phyloP scores from a whole-genome alignment of 768 basidiomycete species.

The Symmetrospora coprosmae region DNA sequence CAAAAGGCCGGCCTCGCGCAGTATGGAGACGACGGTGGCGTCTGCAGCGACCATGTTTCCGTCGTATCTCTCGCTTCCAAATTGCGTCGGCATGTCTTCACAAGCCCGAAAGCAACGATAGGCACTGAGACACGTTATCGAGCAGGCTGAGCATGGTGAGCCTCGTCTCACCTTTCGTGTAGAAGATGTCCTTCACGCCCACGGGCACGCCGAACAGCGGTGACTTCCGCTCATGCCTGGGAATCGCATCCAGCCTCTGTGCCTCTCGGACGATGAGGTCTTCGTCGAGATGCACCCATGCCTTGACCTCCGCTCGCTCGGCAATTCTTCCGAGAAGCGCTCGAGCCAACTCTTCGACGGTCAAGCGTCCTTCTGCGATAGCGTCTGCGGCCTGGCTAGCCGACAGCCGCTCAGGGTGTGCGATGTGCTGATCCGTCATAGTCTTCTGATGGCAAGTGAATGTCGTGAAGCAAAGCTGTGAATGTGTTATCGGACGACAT shows the following conservation, averaged over 20 bases:
- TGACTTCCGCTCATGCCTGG: constrained; percentile 21
- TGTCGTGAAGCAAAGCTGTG: too few relatives aligned
- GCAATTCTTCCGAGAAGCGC: constrained; percentile 27
- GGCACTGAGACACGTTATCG: too few relatives aligned
- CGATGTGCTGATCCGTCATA: too few relatives aligned
- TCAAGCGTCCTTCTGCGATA: too few relatives aligned
- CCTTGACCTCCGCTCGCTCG: constrained; percentile 29
- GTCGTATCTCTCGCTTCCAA: constrained; percentile 34
- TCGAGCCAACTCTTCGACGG: too few relatives aligned
- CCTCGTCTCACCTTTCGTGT: constrained; percentile 9
- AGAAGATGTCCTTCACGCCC: constrained; percentile 32
- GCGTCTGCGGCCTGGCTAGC: too few relatives aligned
- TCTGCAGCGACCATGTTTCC: constrained; percentile 29
- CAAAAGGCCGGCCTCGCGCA: constrained; percentile 34
- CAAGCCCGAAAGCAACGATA: too few relatives aligned
- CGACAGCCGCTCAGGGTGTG: too few relatives aligned
- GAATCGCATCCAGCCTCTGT: constrained; percentile 27
- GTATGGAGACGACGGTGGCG: constrained; percentile 29
- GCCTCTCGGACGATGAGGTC: constrained; percentile 27
- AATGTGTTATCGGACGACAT: too few relatives aligned
- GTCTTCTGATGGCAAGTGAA: too few relatives aligned
- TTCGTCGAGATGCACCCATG: constrained; percentile 32
- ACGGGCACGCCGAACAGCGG: constrained; percentile 33
- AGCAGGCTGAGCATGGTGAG: too few relatives aligned
- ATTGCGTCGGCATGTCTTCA: constrained; percentile 36